Evolutionary conservation across 495 filamentous ascomycete genomes (phyloP).

Genomic region (Podospora tetraspora): DNA sequence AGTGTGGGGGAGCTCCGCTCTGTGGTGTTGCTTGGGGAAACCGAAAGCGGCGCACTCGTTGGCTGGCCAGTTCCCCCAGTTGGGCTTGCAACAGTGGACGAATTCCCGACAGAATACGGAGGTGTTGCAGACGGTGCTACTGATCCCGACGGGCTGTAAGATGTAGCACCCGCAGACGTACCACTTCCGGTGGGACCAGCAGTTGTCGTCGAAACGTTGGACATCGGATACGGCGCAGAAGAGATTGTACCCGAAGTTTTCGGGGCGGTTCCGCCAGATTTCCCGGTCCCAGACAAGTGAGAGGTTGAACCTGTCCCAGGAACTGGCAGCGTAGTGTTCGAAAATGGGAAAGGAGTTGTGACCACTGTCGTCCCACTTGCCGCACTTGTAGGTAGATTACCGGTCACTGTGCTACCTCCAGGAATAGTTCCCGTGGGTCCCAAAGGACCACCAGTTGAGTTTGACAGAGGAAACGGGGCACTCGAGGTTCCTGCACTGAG

Average conservation of each 20-base stretch:
- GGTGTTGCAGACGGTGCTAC: not conserved
- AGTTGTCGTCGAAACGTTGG: not conserved
- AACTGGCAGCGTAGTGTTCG: conserved; percentile 24
- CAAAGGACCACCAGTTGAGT: conserved; percentile 14
- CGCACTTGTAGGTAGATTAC: conserved; percentile 1
- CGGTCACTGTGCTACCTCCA: not conserved
- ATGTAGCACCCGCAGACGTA: not conserved
- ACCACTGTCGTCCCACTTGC: not conserved
- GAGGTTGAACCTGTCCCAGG: conserved; percentile 2
- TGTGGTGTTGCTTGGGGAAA: not conserved
- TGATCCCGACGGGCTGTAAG: not conserved
- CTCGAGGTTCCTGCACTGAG: conserved; percentile 9
- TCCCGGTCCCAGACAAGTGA: not conserved
- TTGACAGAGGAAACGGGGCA: conserved; percentile 14
- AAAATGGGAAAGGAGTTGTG: conserved; percentile 23
- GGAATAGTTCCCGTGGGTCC: conserved; percentile 14
- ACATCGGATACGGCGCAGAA: not conserved
- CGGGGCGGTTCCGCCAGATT: not conserved
- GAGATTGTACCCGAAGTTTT: not conserved
- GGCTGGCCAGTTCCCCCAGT: not conserved
- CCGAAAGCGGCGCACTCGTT: not conserved
- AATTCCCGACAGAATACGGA: conserved; percentile 16
- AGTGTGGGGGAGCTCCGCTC: not conserved
- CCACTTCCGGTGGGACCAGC: conserved; percentile 11
- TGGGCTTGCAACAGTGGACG: not conserved